A percentile compares a stretch with the other conserved stretches of the same genome.
phyloP scores from a whole-genome alignment of 2,329 filamentous ascomycete genomes.

The Hymenotorrendiella dingleyae region DNA sequence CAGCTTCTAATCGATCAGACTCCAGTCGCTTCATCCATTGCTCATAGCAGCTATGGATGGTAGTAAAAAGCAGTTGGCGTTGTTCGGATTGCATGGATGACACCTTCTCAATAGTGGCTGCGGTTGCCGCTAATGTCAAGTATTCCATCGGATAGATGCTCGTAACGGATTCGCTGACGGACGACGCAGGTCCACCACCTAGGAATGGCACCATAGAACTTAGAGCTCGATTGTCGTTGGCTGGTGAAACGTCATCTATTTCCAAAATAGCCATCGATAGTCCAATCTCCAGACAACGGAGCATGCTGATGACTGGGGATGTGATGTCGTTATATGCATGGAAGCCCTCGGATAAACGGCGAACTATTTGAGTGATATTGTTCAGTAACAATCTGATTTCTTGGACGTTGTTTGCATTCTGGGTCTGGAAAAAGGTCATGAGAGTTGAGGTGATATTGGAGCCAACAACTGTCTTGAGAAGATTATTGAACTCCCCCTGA shows the following conservation, averaged over 20 bases:
- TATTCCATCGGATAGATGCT: constrained; percentile 38
- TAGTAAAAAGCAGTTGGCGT: constrained; percentile 54
- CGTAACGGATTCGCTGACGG: constrained; percentile 12
- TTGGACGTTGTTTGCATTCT: constrained; percentile 36
- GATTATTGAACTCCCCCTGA: constrained; percentile 76
- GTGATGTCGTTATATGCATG: constrained; percentile 82
- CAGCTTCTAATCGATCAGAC: constrained; percentile 68
- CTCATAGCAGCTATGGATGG: constrained; percentile 67
- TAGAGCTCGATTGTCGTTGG: constrained; percentile 27
- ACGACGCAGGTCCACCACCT: constrained; percentile 35
- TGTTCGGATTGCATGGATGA: constrained; percentile 36
- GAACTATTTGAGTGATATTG: constrained; percentile 63
- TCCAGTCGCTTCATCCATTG: constrained; percentile 76
- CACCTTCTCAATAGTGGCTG: constrained; percentile 43
- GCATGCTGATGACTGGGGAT: constrained; percentile 68
- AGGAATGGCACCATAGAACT: constrained; percentile 50
- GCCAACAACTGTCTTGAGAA: constrained; percentile 47
- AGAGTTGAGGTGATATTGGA: constrained; percentile 17
- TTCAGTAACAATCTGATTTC: constrained; percentile 39
- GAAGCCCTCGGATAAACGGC: constrained; percentile 64
- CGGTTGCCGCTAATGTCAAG: constrained; percentile 41
- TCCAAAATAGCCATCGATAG: constrained; percentile 50
- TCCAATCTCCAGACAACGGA: constrained; percentile 73
- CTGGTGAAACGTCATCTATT: constrained; percentile 8
- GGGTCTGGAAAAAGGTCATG: constrained; percentile 15